phyloP scores from a whole-genome alignment of 768 basidiomycete genomes.

The Lentinus tigrinus region DNA sequence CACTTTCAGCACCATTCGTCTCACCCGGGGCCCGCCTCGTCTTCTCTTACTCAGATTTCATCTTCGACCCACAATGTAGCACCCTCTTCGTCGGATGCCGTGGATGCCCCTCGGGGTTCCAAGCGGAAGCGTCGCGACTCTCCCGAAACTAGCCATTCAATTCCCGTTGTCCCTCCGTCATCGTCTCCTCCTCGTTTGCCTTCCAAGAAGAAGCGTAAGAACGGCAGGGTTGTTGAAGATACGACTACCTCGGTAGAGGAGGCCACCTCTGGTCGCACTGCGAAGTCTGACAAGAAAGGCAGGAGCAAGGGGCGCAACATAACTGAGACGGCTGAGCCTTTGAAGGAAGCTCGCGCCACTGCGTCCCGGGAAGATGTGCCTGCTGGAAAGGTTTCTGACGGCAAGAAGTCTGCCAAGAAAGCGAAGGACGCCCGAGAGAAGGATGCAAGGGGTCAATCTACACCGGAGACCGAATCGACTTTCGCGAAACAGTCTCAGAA shows the following conservation, averaged over 20 bases:
- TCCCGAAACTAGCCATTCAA: neutral
- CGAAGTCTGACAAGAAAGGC: slow-evolving; percentile 4
- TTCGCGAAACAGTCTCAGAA: too few relatives aligned
- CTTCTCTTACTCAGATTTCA: neutral
- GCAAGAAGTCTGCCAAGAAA: neutral
- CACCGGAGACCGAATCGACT: too few relatives aligned
- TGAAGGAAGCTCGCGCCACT: too few relatives aligned
- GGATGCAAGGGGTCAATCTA: neutral
- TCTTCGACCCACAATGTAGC: neutral
- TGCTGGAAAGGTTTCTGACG: neutral
- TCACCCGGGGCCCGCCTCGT: neutral
- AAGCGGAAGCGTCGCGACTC: slow-evolving; percentile 12
- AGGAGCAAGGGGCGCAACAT: neutral
- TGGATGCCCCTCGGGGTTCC: neutral
- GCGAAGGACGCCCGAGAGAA: neutral
- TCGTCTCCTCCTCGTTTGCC: neutral
- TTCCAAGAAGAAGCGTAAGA: slow-evolving; percentile 29
- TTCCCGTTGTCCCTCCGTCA: neutral
- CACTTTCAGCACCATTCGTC: too few relatives aligned
- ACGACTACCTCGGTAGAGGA: neutral
- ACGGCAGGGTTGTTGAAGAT: slow-evolving; percentile 11
- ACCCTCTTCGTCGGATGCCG: neutral
- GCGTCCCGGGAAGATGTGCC: neutral
- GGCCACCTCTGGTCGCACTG: neutral
- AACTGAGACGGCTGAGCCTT: neutral